Evolutionary conservation across 768 basidiomycete genomes (phyloP), one percentile per base, ranked within the genome.

Genomic region (Naganishia vishniacii): DNA sequence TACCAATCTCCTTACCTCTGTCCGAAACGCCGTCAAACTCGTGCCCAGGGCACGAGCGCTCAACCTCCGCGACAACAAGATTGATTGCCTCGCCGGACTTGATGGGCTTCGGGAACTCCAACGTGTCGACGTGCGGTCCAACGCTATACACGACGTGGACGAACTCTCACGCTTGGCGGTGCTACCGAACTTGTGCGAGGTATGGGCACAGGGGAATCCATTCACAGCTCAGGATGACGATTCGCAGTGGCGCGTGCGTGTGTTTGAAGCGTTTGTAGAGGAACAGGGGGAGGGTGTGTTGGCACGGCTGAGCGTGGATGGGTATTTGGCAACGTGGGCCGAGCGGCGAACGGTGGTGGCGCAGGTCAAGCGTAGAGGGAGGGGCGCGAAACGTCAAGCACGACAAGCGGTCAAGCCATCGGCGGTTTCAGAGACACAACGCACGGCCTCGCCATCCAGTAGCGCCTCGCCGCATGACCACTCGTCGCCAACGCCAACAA

Each of bases 1-100:
- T 16, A 88, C 93, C 77, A 99, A 99, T 79, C 90, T 99, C 84
- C 91, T 99, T 69, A 91, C 94, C n/a, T 92, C 93, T 18, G 87
- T 98, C 18, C 83, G 92, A 4, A 88, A 89, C 29, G 89, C 95
- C 64, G 88, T 91, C 72, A 83, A 83, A 40, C 84, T 85, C 59
- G 82, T 97, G 40, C 89, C 89, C 1, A 85, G 86, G 66, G 81
- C 95, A 26, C 80, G 86, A 18, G 80, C 82, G 6, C 80, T 98
- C 70, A 91, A 94, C 76, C 81, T 98, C 18, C 83, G 88, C 0
- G 80, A 82, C 61, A 98, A 98, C 72, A 85, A 94, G 4, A 84
- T 97, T 56, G 91, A 94, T 72, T 91, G 90, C n/a, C 84, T 98
- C 60, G 92, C 91, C 65, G 94, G 94, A 18, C 82, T 98, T 7